phyloP scores from a whole-genome alignment of 1,139 yeast genomes.

The Zygoascus sp. region DNA sequence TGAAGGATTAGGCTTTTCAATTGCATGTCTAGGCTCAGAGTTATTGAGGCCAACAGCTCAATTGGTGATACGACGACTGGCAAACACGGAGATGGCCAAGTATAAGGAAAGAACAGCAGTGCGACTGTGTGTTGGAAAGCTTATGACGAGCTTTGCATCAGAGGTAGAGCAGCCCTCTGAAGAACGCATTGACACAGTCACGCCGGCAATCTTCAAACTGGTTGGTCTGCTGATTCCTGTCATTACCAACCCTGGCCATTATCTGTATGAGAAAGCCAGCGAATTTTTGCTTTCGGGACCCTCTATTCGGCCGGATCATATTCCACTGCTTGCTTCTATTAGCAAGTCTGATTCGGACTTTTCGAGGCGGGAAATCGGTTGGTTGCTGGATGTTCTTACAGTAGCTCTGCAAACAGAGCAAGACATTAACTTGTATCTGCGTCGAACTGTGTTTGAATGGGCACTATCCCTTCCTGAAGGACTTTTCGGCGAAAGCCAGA shows the following conservation, averaged over 20 bases:
- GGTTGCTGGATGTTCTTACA: conserved; percentile 57
- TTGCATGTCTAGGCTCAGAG: conserved; percentile 36
- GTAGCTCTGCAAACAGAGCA: conserved; percentile 43
- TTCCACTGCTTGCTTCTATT: conserved; percentile 62
- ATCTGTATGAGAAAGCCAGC: conserved; percentile 62
- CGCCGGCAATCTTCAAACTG: conserved; percentile 44
- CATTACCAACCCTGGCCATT: conserved; percentile 63
- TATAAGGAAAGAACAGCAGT: conserved; percentile 59
- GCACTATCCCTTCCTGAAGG: conserved; percentile 43
- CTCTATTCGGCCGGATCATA: conserved; percentile 48
- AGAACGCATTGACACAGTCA: conserved; percentile 24
- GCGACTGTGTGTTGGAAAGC: conserved; percentile 56
- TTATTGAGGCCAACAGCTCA: conserved; percentile 53
- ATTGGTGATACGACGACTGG: conserved; percentile 48
- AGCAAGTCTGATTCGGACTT: conserved; percentile 40
- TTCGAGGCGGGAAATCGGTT: conserved; percentile 54
- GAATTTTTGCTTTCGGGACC: conserved; percentile 45
- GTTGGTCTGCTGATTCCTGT: conserved; percentile 54
- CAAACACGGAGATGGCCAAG: conserved; percentile 48
- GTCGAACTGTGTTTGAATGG: conserved; percentile 63
- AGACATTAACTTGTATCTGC: conserved; percentile 52
- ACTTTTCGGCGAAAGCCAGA: conserved; percentile 36
- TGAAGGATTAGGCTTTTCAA: conserved; percentile 52
- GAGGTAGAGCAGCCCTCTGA: conserved; percentile 13
- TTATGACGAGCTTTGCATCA: conserved; percentile 42